Evolutionary conservation across 768 basidiomycete genomes (phyloP).

Genomic region (Harrya chromipes): DNA sequence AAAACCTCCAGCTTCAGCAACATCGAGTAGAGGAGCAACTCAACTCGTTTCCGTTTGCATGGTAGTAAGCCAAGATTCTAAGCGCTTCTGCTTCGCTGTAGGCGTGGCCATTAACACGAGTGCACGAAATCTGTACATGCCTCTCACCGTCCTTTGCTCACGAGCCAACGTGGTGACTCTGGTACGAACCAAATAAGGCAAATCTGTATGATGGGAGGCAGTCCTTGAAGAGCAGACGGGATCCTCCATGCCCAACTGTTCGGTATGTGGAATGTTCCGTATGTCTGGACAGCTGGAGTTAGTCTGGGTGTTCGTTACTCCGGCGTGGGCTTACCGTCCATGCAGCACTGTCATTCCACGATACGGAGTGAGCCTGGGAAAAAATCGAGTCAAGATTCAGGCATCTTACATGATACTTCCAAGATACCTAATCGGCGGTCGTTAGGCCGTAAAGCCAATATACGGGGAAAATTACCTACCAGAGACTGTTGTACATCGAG

Average conservation of each 20-base stretch:
- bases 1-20: too few relatives aligned
- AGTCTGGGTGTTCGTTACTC: too few relatives aligned
- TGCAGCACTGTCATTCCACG: conserved; percentile 43
- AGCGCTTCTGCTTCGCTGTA: conserved; percentile 33
- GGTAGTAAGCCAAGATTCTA: conserved; percentile 39
- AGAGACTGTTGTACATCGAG: conserved; percentile 42
- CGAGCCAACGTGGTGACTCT: conserved; percentile 37
- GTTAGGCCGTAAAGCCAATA: too few relatives aligned
- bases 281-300: conserved; percentile 3
- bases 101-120: too few relatives aligned
- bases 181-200: conserved; percentile 32
- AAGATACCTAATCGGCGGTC: conserved; percentile 25
- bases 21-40: too few relatives aligned
- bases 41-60: conserved; percentile 40
- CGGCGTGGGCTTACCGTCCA: conserved; percentile 43
- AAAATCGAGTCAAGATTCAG: background rate
- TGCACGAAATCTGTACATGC: background rate
- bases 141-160: conserved; percentile 32
- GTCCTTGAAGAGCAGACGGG: conserved; percentile 13
- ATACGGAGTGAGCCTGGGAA: too few relatives aligned
- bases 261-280: conserved; percentile 13
- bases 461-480: conserved; percentile 23
- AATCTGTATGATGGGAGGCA: conserved; percentile 12
- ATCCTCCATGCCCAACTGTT: conserved; percentile 19
- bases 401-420: conserved; percentile 33